A percentile compares a stretch with the other conserved stretches of the same genome.
Conservation (phyloP, 1,284 basidiomycete genomes). For the Trichosporon inkin region DNA sequence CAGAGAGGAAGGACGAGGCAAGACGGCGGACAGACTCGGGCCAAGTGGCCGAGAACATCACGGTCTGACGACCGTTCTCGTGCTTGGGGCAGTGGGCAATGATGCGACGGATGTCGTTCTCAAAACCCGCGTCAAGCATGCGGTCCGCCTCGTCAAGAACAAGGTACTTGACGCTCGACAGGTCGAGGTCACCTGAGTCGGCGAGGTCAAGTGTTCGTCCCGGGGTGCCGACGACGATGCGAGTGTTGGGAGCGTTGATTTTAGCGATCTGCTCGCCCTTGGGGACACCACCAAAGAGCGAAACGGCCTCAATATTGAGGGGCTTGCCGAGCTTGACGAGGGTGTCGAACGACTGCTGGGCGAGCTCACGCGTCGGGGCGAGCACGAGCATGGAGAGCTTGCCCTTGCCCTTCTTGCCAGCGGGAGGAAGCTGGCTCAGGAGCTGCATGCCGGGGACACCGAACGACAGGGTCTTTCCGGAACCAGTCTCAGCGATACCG, state of each 20-base stretch:
- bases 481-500: constrained; percentile 96
- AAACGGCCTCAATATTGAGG: constrained; percentile 73
- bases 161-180: constrained; percentile 82
- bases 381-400: constrained; percentile 74
- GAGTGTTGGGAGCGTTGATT: constrained; percentile 59
- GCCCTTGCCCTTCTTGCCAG: constrained; percentile 40
- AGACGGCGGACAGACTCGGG: constrained; percentile 90
- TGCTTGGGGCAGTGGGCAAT: constrained; percentile 69
- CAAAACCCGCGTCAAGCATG: constrained; percentile 98
- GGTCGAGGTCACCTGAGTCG: constrained; percentile 74
- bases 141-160: constrained; percentile 97
- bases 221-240: constrained; percentile 89
- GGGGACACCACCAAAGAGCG: constrained; percentile 86
- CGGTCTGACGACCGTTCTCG: constrained; percentile 67
- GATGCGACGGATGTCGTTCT: constrained; percentile 93
- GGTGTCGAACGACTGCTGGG: constrained; percentile 88
- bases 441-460: constrained; percentile 73
- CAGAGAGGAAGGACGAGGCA: constrained; percentile 81
- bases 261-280: constrained; percentile 74
- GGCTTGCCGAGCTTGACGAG: constrained; percentile 71
- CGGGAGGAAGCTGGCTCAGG: constrained; percentile 45
- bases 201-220: constrained; percentile 88
- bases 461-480: constrained; percentile 94
- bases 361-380: constrained; percentile 90
- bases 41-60: constrained; percentile 99